These are phyloP conservation scores for Marchantia paleacea DNA, from an alignment of 225 moss, liverwort and hornwort genomes.

Conservation along the genomic window DNA sequence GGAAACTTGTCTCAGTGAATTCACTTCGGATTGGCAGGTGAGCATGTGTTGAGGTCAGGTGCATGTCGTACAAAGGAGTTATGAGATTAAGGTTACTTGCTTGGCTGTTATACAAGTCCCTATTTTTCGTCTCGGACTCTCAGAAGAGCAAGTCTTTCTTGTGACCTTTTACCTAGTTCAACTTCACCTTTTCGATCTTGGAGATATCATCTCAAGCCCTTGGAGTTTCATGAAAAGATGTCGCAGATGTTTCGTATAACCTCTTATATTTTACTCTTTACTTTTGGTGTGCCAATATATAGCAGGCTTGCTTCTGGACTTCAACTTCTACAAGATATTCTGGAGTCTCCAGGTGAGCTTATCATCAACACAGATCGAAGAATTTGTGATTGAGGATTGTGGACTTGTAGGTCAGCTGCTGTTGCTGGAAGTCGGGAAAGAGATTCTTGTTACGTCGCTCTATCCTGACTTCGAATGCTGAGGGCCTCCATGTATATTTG, in stretches of 20 bases:
- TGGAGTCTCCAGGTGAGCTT: conserved; percentile 77
- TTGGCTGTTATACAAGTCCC: neutral
- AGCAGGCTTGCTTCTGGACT: conserved; percentile 57
- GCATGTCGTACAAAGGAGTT: neutral
- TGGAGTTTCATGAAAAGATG: neutral
- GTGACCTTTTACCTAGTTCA: neutral
- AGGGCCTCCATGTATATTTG: neutral
- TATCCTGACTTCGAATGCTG: no score
- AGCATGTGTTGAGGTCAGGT: neutral
- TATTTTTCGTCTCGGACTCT: neutral
- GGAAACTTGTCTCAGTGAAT: neutral
- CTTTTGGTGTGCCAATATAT: neutral
- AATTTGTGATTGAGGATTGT: no score
- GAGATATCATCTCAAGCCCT: neutral
- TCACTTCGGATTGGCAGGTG: conserved; percentile 1
- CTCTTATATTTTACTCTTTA: neutral
- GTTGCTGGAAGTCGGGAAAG: no score
- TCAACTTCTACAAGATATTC: conserved; percentile 86
- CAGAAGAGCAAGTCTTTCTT: neutral
- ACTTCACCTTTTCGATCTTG: neutral
- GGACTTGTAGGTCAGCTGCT: no score
- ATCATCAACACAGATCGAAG: neutral
- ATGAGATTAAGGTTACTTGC: conserved; percentile 1
- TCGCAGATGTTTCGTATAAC: neutral
- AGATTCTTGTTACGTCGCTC: no score